These are phyloP conservation scores for Penicillium egyptiacum DNA, from an alignment of 495 filamentous ascomycete species.

Conservation along the genomic window DNA sequence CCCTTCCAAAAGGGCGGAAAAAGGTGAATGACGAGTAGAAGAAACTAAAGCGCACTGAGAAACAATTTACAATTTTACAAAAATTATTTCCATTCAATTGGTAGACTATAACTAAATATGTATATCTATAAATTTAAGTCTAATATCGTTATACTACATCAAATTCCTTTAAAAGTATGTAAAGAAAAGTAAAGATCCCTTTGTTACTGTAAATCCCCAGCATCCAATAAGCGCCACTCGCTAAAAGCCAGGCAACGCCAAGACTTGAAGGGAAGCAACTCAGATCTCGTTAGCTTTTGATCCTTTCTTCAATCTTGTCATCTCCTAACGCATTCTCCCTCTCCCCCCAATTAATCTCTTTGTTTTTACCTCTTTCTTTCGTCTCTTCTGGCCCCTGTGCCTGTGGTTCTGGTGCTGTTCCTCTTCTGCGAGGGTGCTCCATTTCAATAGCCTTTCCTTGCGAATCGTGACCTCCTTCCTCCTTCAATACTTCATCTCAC, in stretches of 20 bases:
- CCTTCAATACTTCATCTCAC: slow-evolving; percentile 38
- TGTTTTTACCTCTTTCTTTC: slow-evolving; percentile 30
- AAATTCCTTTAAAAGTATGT: not conserved
- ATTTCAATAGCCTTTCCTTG: slow-evolving; percentile 30
- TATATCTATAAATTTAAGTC: not conserved
- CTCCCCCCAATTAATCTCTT: slow-evolving; percentile 32
- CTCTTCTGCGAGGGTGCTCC: slow-evolving; percentile 44
- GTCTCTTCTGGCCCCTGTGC: slow-evolving; percentile 41
- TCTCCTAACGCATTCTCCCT: slow-evolving; percentile 26
- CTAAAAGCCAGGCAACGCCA: slow-evolving; percentile 37
- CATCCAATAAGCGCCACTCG: slow-evolving; percentile 36
- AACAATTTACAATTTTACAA: not conserved
- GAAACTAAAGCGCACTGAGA: slow-evolving; percentile 3
- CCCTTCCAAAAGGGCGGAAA: not conserved
- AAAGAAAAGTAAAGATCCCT: slow-evolving; percentile 7
- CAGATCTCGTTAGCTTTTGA: slow-evolving; percentile 32
- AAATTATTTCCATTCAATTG: not conserved
- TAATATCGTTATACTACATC: not conserved
- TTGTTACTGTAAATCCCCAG: slow-evolving; percentile 7
- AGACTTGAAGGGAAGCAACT: slow-evolving; percentile 35
- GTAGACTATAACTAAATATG: not conserved
- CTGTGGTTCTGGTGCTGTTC: slow-evolving; percentile 41
- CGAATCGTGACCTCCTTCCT: slow-evolving; percentile 35
- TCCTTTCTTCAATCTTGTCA: slow-evolving; percentile 29
- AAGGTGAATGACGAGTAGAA: slow-evolving; percentile 14